Evolutionary conservation across 1,139 yeast species (phyloP), one percentile per base, ranked within the genome.

Genomic region (Pichia sp.): DNA sequence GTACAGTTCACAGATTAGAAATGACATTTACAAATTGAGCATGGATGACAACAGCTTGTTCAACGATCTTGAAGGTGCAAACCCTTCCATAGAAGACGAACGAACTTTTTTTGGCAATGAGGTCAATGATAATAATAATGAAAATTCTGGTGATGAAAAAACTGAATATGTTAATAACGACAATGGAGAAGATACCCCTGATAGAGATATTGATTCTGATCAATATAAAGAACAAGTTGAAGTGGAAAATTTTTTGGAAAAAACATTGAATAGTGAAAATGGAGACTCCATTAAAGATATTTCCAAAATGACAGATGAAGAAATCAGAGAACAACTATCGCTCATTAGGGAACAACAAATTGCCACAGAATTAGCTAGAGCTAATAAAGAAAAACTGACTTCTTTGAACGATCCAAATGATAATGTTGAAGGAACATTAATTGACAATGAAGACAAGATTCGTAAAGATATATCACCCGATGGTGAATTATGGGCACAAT

Each of bases 381-480:
- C 7, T 8, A 29, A 37, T 33, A 20, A 35, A 21, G 35, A 33
- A n/a, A n/a, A n/a, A n/a, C n/a, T n/a, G n/a, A n/a, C n/a, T 14
- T 3, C 19, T 8, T 8, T 16, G 6, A 18, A 15, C 10, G 24
- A 27, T 29, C 25, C 14, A 10, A 37, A 39, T 6, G 53, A 54
- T 39, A 52, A 52, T 5, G 37, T 54, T 10, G 27, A 28, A 6
- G 55, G 52, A 2, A 54, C 61, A 1, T 11, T 20, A 7, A 38
- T 57, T 13, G 54, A 57, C 29, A 57, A 57, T 37, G 29, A 34
- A 3, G 35, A 42, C 7, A 44, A 50, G 27, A 45, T 41, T 8
- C 51, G 56, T 29, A 48, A 46, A 7, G 49, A 53, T 27, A 8
- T 10, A 3, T 52, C 59, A 5, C 61, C 61, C 3, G 51, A 48